Base-by-base conservation (phyloP, 768 basidiomycete genomes). In the Kwoniella pini region DNA sequence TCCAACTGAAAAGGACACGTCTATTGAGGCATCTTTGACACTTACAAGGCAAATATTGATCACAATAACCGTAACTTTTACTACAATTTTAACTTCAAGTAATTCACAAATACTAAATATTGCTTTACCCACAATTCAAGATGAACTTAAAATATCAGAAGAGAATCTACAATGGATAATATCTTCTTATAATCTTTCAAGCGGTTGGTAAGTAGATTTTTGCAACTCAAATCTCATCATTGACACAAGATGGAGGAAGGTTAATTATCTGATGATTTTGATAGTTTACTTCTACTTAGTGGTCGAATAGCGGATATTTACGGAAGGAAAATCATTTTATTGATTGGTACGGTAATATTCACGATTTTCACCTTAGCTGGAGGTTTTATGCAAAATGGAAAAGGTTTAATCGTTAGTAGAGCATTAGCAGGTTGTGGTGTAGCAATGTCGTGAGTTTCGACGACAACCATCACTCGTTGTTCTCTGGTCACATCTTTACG, bases 371-470 rank as follows among this genome's bases (percentile, higher is more conserved):
- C 85, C 0, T 69, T 94, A 6, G 43, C 69, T 4, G 70, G 70
- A 4, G 72, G 72, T 0, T 74, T 74, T 54, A 70, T 76, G 70
- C 62, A 67, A n/a, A 80, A 85, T 84, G 67, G 69, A 7, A 75
- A 87, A 7, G 83, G 84, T 0, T 79, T 96, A 33, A 84, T 86
- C 62, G 77, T 93, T 15, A 81, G 92, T 15, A 83, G 93, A 59
- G 93, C 84, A 0, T 75, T 91, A 17, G 88, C 91, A 64, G 92
- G 92, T 2, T 79, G 88, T n/a, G 92, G 90, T 0, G 83, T 83
- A 0, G 88, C 90, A 0, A 90, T 89, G 0, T 83, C 71, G 82
- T 71, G 46, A 62, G 72, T 69, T 19, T 19, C 11, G 5, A 0
- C 4, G 17, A 2, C 15, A 17, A 12, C n/a, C n/a, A n/a, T n/a